phyloP scores from a whole-genome alignment of 2,329 filamentous ascomycete genomes.

The Emergomyces orientalis region DNA sequence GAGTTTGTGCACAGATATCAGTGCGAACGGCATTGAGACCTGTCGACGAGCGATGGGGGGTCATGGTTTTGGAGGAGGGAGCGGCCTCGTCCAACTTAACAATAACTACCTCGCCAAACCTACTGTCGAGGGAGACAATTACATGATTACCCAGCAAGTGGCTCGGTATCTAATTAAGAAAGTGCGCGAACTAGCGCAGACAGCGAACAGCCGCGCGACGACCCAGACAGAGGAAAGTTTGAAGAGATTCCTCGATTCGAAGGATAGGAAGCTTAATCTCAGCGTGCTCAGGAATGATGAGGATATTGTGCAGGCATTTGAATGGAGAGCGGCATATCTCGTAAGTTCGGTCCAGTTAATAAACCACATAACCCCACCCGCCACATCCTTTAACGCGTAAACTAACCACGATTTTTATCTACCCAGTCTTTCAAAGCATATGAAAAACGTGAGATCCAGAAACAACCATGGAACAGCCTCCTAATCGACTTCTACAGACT shows the following conservation, averaged over 20 bases:
- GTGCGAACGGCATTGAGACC: constrained; percentile 47
- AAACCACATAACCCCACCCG: too few relatives aligned
- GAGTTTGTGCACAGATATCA: constrained; percentile 44
- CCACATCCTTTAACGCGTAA: background rate
- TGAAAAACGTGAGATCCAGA: constrained; percentile 34
- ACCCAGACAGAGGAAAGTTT: constrained; percentile 11
- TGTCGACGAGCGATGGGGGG: constrained; percentile 47
- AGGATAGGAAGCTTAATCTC: constrained; percentile 20
- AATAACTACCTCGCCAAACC: constrained; percentile 45
- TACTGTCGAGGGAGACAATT: constrained; percentile 49
- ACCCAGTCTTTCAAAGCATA: constrained; percentile 26
- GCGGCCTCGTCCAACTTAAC: constrained; percentile 45
- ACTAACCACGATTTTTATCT: background rate
- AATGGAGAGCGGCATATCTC: constrained; percentile 37
- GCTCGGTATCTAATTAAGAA: constrained; percentile 45
- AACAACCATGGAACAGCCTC: constrained; percentile 39
- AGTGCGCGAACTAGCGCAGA: constrained; percentile 34
- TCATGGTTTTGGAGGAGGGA: constrained; percentile 46
- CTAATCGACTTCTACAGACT: constrained; percentile 22
- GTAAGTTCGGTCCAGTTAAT: constrained; percentile 9
- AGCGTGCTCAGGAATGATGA: constrained; percentile 28
- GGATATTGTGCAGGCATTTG: constrained; percentile 38
- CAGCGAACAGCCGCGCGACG: background rate
- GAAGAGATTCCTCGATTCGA: constrained; percentile 25
- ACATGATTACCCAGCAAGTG: constrained; percentile 49